These are phyloP conservation scores for Actinomortierella ambigua DNA, from an alignment of 371 early-diverging fungal genomes.

Conservation along the genomic window DNA sequence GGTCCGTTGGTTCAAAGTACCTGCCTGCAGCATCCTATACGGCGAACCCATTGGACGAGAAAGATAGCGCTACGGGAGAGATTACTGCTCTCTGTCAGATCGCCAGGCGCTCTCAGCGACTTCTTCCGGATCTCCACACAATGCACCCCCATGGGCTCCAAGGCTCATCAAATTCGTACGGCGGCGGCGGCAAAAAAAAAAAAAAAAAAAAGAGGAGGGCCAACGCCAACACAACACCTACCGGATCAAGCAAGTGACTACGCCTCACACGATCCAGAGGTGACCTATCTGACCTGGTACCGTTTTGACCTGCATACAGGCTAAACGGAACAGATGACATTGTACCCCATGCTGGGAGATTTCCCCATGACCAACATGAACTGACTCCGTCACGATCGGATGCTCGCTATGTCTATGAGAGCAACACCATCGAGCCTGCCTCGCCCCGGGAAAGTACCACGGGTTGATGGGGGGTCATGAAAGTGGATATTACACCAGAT, in stretches of 20 bases:
- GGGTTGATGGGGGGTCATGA: slow-evolving; percentile 24
- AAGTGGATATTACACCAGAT: slow-evolving; percentile 21
- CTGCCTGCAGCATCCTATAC: slow-evolving; percentile 38
- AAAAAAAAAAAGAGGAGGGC: slow-evolving; percentile 26
- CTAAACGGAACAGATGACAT: slow-evolving; percentile 22
- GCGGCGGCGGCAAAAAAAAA: slow-evolving; percentile 27
- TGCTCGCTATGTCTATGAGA: slow-evolving; percentile 15
- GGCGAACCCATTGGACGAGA: slow-evolving; percentile 41
- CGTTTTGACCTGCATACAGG: slow-evolving; percentile 37
- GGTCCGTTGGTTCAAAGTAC: slow-evolving; percentile 35
- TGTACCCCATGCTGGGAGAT: slow-evolving; percentile 16
- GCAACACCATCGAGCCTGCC: slow-evolving; percentile 7
- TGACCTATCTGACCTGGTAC: slow-evolving; percentile 29
- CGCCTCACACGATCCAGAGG: slow-evolving; percentile 25
- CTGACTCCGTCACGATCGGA: slow-evolving; percentile 23
- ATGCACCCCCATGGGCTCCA: background rate
- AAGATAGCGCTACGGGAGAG: slow-evolving; percentile 24
- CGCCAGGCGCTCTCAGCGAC: slow-evolving; percentile 26
- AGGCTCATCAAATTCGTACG: background rate
- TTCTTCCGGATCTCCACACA: background rate
- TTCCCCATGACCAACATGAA: slow-evolving; percentile 24
- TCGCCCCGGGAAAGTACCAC: slow-evolving; percentile 8
- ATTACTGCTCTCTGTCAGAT: slow-evolving; percentile 31
- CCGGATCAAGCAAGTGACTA: slow-evolving; percentile 27
- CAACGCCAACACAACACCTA: slow-evolving; percentile 5